phyloP scores from a whole-genome alignment of 2,329 filamentous ascomycete genomes.

The Xylaria arbuscula region DNA sequence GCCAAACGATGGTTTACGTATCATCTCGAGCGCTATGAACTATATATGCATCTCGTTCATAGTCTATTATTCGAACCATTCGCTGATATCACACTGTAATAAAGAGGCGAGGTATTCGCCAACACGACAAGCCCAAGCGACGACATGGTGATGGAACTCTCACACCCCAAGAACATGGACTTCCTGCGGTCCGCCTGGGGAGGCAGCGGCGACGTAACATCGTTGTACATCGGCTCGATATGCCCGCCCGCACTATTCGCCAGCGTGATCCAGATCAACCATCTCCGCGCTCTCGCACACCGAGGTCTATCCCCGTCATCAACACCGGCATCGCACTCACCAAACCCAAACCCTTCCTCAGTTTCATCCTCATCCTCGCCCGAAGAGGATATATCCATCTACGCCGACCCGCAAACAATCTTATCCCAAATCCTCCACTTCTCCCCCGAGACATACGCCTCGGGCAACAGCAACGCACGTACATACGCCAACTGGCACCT shows the following conservation, averaged over 20 bases:
- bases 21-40: too few species aligned
- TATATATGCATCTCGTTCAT: not conserved
- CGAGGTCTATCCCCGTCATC: not conserved
- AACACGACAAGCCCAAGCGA: slow-evolving; percentile 51
- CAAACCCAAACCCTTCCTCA: not conserved
- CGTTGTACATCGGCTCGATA: slow-evolving; percentile 37
- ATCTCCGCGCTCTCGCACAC: slow-evolving; percentile 30
- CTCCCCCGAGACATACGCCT: slow-evolving; percentile 46
- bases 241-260: slow-evolving; percentile 31
- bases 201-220: not conserved
- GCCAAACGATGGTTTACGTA: not conserved
- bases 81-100: not conserved
- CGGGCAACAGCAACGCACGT: slow-evolving; percentile 29
- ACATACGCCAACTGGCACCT: slow-evolving; percentile 46
- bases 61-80: not conserved
- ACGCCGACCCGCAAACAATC: slow-evolving; percentile 38
- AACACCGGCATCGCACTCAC: not conserved
- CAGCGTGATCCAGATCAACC: slow-evolving; percentile 30
- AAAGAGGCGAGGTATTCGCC: slow-evolving; percentile 47
- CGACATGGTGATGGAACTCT: slow-evolving; percentile 37
- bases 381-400: not conserved
- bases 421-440: slow-evolving; percentile 46
- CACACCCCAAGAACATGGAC: slow-evolving; percentile 42
- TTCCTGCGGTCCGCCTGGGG: slow-evolving; percentile 42
- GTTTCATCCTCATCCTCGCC: not conserved